A percentile compares a stretch with the other conserved stretches of the same genome.
These are phyloP conservation scores for Coriolopsis trogii DNA, from an alignment of 1,284 basidiomycete species.

Conservation along the genomic window DNA sequence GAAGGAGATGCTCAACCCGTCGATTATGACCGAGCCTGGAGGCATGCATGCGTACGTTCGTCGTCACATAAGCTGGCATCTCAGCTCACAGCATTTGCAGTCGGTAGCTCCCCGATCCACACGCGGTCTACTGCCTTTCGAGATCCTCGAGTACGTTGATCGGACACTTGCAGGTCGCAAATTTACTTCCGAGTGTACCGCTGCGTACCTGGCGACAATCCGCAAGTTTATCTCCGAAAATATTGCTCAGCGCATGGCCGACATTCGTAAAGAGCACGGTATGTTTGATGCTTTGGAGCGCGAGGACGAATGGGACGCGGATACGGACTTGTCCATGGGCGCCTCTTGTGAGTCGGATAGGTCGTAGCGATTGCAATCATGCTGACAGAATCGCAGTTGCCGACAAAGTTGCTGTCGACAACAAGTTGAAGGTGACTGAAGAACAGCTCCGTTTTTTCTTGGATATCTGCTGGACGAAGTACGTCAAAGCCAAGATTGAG, in stretches of 20 bases:
- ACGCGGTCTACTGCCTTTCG: conserved; percentile 82
- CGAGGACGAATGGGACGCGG: conserved; percentile 77
- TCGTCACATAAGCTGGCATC: neutral
- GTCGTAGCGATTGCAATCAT: neutral
- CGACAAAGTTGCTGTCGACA: conserved; percentile 79
- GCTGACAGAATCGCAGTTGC: conserved; percentile 44
- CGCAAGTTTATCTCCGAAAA: conserved; percentile 74
- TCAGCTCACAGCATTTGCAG: conserved; percentile 39
- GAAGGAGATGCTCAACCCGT: conserved; percentile 95
- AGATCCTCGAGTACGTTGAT: conserved; percentile 81
- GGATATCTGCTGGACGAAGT: conserved; percentile 87
- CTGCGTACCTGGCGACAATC: conserved; percentile 79
- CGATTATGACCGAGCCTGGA: conserved; percentile 88
- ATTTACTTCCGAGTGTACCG: conserved; percentile 74
- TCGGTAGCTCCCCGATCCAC: conserved; percentile 62
- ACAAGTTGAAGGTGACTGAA: conserved; percentile 89
- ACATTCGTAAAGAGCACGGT: conserved; percentile 73
- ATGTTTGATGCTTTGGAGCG: conserved; percentile 86
- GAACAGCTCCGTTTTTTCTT: conserved; percentile 83
- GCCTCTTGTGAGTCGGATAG: conserved; percentile 57
- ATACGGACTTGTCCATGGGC: conserved; percentile 79
- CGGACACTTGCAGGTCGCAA: conserved; percentile 60
- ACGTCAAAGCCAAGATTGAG: conserved; percentile 93
- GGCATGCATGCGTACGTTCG: conserved; percentile 77
- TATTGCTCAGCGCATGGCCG: conserved; percentile 72